These are phyloP conservation scores for Erysimum cheiri DNA, from an alignment of 441 rosid genomes.

Conservation along the genomic window DNA sequence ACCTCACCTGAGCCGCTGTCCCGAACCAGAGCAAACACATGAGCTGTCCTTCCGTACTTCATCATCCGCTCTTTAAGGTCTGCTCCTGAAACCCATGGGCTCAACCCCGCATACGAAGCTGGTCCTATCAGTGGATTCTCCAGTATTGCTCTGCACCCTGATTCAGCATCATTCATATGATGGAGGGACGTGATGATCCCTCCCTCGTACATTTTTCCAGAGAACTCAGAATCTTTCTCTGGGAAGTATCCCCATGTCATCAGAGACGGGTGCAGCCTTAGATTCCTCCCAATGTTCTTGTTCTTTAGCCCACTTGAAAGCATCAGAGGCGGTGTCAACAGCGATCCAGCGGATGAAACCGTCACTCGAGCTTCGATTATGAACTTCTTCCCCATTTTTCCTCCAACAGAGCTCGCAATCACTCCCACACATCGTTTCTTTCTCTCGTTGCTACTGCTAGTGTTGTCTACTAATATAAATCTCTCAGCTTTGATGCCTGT, in stretches of 20 bases:
- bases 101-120: slow-evolving; percentile 52
- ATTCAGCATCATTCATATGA: slow-evolving; percentile 47
- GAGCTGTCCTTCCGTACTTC: slow-evolving; percentile 59
- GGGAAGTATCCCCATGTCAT: slow-evolving; percentile 87
- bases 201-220: slow-evolving; percentile 66
- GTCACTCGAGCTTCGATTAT: slow-evolving; percentile 73
- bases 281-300: slow-evolving; percentile 67
- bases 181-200: slow-evolving; percentile 73
- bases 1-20: slow-evolving; percentile 71
- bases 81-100: slow-evolving; percentile 74
- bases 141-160: slow-evolving; percentile 53
- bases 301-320: slow-evolving; percentile 71
- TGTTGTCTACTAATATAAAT: slow-evolving; percentile 47
- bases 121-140: slow-evolving; percentile 69
- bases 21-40: slow-evolving; percentile 55
- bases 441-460: slow-evolving; percentile 18
- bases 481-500: slow-evolving; percentile 80
- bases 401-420: slow-evolving; percentile 48
- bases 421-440: slow-evolving; percentile 70
- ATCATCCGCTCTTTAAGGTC: slow-evolving; percentile 65
- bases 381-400: slow-evolving; percentile 50
- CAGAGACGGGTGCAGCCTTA: slow-evolving; percentile 70
- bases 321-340: slow-evolving; percentile 74
- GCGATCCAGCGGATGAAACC: slow-evolving; percentile 69
- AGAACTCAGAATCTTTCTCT: slow-evolving; percentile 45